Percentiles rank a stretch among this genome's conserved stretches.
Evolutionary conservation across 495 filamentous ascomycete genomes (phyloP).

Genomic region (Friedmanniomyces endolithicus): DNA sequence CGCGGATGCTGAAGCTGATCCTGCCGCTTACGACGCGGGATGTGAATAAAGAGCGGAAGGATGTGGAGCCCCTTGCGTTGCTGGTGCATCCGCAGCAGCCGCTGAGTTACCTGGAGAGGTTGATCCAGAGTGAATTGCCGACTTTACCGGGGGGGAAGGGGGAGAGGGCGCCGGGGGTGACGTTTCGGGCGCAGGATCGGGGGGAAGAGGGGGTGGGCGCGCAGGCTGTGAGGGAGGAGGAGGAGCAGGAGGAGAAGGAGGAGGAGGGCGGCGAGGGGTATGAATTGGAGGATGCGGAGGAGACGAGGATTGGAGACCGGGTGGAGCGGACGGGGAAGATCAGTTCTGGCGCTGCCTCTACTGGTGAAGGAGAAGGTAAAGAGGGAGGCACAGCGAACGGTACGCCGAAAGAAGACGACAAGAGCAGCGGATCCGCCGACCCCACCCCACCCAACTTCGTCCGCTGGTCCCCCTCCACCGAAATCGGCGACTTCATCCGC

Average conservation of each 20-base stretch:
- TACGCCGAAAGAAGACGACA: no score
- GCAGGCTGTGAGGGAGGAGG: conserved; percentile 25
- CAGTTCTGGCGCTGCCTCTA: conserved; percentile 16
- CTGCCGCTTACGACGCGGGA: conserved; percentile 58
- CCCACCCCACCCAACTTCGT: conserved; percentile 46
- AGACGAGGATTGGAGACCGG: conserved; percentile 41
- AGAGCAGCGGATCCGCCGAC: no score
- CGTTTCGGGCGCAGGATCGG: conserved; percentile 69
- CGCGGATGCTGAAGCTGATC: conserved; percentile 76
- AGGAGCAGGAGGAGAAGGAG: conserved; percentile 27
- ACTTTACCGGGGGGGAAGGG: conserved; percentile 44
- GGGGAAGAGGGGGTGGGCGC: conserved; percentile 44
- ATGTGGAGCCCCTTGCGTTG: conserved; percentile 72
- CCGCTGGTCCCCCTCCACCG: conserved; percentile 81
- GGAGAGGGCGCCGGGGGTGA: conserved; percentile 48
- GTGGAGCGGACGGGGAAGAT: conserved; percentile 37
- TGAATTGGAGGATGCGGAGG: conserved; percentile 30
- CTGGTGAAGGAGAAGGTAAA: conserved; percentile 6
- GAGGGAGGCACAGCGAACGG: no score
- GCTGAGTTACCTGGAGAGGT: conserved; percentile 77
- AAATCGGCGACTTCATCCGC: conserved; percentile 90
- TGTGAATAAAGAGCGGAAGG: conserved; percentile 45
- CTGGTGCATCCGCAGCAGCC: conserved; percentile 88
- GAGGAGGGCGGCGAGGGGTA: conserved; percentile 22
- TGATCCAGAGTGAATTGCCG: conserved; percentile 82